A percentile compares a stretch with the other conserved stretches of the same genome.
Conservation (phyloP, 257 asterid species). For the Solanum stenotomum region DNA sequence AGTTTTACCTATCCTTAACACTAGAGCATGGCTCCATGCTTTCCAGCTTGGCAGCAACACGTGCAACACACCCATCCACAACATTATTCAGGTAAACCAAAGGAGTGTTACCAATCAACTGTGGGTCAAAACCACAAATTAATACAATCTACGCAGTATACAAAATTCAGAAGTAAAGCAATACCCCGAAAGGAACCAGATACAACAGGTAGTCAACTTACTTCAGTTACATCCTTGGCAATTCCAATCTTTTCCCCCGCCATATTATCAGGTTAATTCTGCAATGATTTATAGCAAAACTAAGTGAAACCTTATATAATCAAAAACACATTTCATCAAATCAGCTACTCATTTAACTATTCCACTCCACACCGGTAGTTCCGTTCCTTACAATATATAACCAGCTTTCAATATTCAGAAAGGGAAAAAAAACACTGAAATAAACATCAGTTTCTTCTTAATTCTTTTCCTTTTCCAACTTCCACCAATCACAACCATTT, state of each 20-base stretch:
- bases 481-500: neutral
- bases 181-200: neutral
- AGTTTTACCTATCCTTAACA: conserved; percentile 88
- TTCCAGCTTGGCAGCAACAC: conserved; percentile 93
- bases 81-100: conserved; percentile 89
- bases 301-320: neutral
- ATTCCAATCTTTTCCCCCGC: conserved; percentile 53
- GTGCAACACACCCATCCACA: conserved; percentile 87
- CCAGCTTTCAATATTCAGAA: neutral
- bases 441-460: neutral
- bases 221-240: conserved; percentile 94
- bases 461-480: neutral
- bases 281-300: conserved; percentile 11
- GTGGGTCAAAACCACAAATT: conserved; percentile 8
- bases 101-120: conserved; percentile 95
- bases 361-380: neutral
- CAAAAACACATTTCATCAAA: neutral
- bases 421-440: neutral
- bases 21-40: conserved; percentile 98
- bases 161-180: neutral
- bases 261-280: conserved; percentile 37
- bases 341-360: neutral
- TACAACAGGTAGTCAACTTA: conserved; percentile 23
- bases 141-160: neutral
- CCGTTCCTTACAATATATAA: neutral